Base-by-base conservation (phyloP, 2,329 filamentous ascomycete species). In the Allantophomopsis lycopodina region DNA sequence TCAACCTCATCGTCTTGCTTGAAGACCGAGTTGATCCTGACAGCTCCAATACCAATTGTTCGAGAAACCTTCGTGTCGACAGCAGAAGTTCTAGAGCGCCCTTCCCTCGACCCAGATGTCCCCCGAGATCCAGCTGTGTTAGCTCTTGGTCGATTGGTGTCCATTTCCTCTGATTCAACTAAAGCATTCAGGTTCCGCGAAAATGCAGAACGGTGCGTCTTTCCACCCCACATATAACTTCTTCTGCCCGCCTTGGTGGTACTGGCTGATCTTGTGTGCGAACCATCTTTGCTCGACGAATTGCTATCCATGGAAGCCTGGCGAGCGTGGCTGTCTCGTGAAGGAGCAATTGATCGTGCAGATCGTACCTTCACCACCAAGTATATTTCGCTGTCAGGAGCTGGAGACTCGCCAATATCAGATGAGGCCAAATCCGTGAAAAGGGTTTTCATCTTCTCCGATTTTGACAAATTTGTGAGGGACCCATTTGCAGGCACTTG, bases 11-110 rank as follows among this genome's bases (percentile, higher is more conserved):
- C 76, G 6, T 70, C 66, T 44, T 80, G 73, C 52, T 79, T 82
- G 62, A 91, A 73, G 39, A 91, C 64, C 1, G 74, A 63, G 48
- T 86, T 88, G 35, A 95, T 65, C 47, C 82, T 81, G 34, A 94
- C 55, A 5, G 87, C 71, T 4, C 86, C 88, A 20, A 91, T 70
- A 1, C 85, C 88, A 13, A 91, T 69, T 1, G 76, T 79, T 35
- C 83, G 73, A 47, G 79, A 75, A 2, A 80, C 68, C 2, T 60
- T 65, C 50, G 75, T 69, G 41, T 65, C 61, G 4, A 51, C 44
- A 1, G 46, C 39, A 2, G 41, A 45, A 10, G 43, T 40, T 35
- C 38, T 50, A 14, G 40, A 40, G 5, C 55, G 59, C 11, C 23
- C 23, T 16, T 65, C 61, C 11, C 53, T 44, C 1, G 60, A 63